Conservation (phyloP, 257 asterid genomes). For the Salvia rosmarinus region DNA sequence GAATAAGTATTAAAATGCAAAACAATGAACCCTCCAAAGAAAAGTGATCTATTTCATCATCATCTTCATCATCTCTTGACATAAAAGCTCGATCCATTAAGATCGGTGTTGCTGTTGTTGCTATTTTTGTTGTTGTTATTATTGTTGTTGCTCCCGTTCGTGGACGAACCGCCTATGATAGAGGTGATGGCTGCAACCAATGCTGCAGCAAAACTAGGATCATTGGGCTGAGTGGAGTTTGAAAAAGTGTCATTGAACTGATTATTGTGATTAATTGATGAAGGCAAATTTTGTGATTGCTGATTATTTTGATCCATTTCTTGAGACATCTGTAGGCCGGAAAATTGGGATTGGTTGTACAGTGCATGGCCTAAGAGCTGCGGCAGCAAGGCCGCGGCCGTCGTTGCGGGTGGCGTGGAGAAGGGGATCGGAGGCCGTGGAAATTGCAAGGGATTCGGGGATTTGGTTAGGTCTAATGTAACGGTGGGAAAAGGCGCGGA, state of each 20-base stretch:
- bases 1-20: neutral
- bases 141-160: slow-evolving; percentile 38
- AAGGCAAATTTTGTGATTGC: slow-evolving; percentile 18
- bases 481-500: slow-evolving; percentile 91
- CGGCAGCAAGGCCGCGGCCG: slow-evolving; percentile 53
- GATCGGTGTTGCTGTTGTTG: slow-evolving; percentile 41
- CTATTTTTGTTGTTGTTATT: slow-evolving; percentile 47
- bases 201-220: slow-evolving; percentile 73
- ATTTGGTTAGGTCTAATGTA: slow-evolving; percentile 76
- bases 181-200: slow-evolving; percentile 75
- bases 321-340: slow-evolving; percentile 70
- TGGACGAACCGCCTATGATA: slow-evolving; percentile 52
- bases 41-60: neutral
- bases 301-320: slow-evolving; percentile 41
- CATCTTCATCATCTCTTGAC: slow-evolving; percentile 39
- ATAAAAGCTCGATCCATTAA: slow-evolving; percentile 42
- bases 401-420: slow-evolving; percentile 45
- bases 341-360: slow-evolving; percentile 66
- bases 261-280: slow-evolving; percentile 34
- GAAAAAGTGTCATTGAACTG: slow-evolving; percentile 52
- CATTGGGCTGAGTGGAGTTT: slow-evolving; percentile 52
- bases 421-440: slow-evolving; percentile 53
- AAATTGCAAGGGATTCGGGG: slow-evolving; percentile 51
- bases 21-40: neutral
- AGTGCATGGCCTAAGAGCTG: slow-evolving; percentile 68